Evolutionary conservation across 306 rosid species (phyloP), one percentile per base, ranked within the genome.

Genomic region (Rosa persica): DNA sequence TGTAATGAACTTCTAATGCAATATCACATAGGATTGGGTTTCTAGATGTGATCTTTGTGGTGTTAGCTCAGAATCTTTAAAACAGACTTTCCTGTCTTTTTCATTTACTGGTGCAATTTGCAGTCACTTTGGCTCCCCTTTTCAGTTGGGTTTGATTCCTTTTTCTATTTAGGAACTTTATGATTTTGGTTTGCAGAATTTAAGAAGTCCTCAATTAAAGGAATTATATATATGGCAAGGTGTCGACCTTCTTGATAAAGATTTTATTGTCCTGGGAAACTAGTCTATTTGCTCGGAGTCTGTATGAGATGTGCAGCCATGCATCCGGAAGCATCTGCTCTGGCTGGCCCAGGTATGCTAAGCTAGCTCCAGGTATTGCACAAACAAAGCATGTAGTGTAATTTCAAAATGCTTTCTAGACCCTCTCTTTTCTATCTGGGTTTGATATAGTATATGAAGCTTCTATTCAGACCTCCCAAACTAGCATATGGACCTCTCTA

Each of bases 251-350:
- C 94, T 92, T 81, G 86, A 82, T 78, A 89, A 98, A 89, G 98
- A 95, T 84, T 95, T 95, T 76, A 79, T 95, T 54, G 93, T 92
- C 82, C 82, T 92, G 30, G 98, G 74, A 92, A 95, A 83, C 97
- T 95, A 81, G 81, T 92, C 66, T 75, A 91, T 67, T 89, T 89
- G 98, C 97, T 95, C 3, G 98, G 98, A 74, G 88, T 95, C 73
- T 95, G 98, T 85, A 87, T 95, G 89, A 95, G 91, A 88, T 95
- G 92, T 80, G 87, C 89, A n/a, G 89, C 96, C 83, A 87, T 91
- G 93, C 97, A 95, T 87, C 98, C 98, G 6, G 98, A 95, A 86
- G 97, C 97, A 25, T 88, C 92, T 72, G 89, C 89, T 19, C 72
- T 95, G 70, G 98, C 98, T 61, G 86, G 93, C 64, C 81, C 87